Base-by-base conservation (phyloP, 129 eudicot species). In the Gnaphalium uliginosum region DNA sequence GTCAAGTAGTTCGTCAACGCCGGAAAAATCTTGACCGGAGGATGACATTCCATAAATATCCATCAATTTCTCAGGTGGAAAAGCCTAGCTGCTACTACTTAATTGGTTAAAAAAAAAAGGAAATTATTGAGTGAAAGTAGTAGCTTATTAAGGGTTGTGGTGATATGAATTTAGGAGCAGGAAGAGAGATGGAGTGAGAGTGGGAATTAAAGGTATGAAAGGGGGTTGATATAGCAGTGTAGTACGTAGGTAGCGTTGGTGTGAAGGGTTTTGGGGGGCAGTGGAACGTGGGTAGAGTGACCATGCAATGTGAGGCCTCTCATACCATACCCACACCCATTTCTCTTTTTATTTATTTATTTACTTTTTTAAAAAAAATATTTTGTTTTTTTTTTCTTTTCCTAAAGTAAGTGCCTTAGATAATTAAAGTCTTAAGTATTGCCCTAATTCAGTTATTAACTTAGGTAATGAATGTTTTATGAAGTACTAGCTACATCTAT, bases 201-300 rank as follows among this genome's bases (percentile, higher is more conserved):
- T 24, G 69, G 74, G 66, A 50, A 51, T 1, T 39, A 14, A 39
- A 39, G 46, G 14, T 30, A 62, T 30, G 57, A 37, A 67, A 43
- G 71, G 81, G 81, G 81, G 80, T 54, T 69, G 60, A 79, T 82
- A 78, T 56, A 79, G 68, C 7, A 26, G 10, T 26, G 10, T 29
- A 29, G 69, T 67, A 7, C 14, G 69, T 69, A 80, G 63, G 77
- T 78, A 48, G 82, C 78, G 53, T 71, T 63, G 82, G 82, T 72
- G 66, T 19, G 21, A 81, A 83, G 81, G 84, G 81, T 73, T 69
- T 72, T 4, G 33, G 78, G 59, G 61, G 11, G 93, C 93, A 88
- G 62, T 21, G 80, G 90, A 88, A 88, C 93, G 88, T 88, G 93
- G 90, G 87, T 68, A 73, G 88, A 85, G 90, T 81, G 83, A 83